These are phyloP conservation scores for Epichloe aotearoae DNA, from an alignment of 2,329 filamentous ascomycete genomes.

Conservation along the genomic window DNA sequence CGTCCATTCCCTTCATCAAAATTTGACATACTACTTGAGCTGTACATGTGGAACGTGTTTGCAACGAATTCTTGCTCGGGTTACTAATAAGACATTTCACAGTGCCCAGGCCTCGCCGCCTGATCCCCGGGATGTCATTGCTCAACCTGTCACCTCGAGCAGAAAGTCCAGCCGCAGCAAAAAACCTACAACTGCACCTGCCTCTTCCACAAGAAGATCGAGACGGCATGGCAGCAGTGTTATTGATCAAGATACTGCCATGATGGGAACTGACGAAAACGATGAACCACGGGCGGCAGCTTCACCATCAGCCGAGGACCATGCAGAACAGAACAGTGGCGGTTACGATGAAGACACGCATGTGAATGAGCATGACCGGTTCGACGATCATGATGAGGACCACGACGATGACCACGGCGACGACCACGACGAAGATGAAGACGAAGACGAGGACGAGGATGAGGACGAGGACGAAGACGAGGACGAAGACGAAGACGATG, in stretches of 20 bases:
- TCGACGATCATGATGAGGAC: constrained; percentile 22
- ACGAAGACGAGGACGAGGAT: constrained; percentile 9
- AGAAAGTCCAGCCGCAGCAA: constrained; percentile 62
- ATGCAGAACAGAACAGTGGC: constrained; percentile 26
- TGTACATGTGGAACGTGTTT: too few species aligned
- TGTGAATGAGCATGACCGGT: constrained; percentile 22
- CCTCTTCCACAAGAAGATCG: constrained; percentile 31
- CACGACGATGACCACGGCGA: constrained; percentile 9
- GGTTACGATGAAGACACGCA: constrained; percentile 16
- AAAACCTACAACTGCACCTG: constrained; percentile 38
- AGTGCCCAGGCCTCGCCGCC: constrained; percentile 35
- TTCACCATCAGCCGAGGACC: constrained; percentile 22
- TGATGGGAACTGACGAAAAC: constrained; percentile 55
- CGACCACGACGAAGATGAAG: constrained; percentile 21
- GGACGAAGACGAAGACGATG: constrained; percentile 52
- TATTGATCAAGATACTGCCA: constrained; percentile 51
- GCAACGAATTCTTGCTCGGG: neutral
- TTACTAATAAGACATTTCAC: constrained; percentile 6
- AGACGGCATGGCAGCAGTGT: constrained; percentile 40
- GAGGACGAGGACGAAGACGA: constrained; percentile 39
- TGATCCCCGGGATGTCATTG: constrained; percentile 45
- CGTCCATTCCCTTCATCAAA: neutral
- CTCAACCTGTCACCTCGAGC: constrained; percentile 50
- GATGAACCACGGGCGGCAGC: constrained; percentile 27
- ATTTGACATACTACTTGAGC: neutral